Percentiles rank a stretch among this genome's conserved stretches.
These are phyloP conservation scores for Ramalina peruviana DNA, from an alignment of 495 filamentous ascomycete genomes.

Conservation along the genomic window DNA sequence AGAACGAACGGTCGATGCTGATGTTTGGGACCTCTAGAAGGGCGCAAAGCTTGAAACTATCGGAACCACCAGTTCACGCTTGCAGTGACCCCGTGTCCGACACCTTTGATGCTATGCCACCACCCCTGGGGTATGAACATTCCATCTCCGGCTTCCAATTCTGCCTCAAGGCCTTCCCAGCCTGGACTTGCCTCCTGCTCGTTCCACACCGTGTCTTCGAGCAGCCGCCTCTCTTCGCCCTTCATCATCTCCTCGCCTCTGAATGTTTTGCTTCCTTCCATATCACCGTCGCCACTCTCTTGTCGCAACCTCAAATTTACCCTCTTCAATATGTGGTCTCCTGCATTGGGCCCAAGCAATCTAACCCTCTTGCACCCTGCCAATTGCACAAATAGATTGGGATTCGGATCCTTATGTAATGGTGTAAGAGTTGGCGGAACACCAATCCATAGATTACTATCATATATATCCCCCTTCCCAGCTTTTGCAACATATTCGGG, in stretches of 20 bases:
- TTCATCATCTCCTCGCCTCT: conserved; percentile 90
- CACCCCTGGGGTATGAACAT: conserved; percentile 84
- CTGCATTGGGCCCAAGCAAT: conserved; percentile 48
- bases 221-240: conserved; percentile 47
- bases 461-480: conserved; percentile 67
- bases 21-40: neutral
- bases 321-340: conserved; percentile 42
- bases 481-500: conserved; percentile 47
- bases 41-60: conserved; percentile 19
- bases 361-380: conserved; percentile 58
- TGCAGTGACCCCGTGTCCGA: conserved; percentile 46
- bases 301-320: conserved; percentile 32
- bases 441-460: conserved; percentile 78
- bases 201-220: conserved; percentile 63
- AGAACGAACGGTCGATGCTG: neutral
- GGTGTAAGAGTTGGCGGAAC: conserved; percentile 75
- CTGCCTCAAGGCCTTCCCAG: conserved; percentile 38
- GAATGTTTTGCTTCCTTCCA: conserved; percentile 38
- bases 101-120: conserved; percentile 88
- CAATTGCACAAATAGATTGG: conserved; percentile 82
- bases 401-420: conserved; percentile 84
- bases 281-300: conserved; percentile 13
- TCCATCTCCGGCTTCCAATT: conserved; percentile 51
- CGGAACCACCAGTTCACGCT: conserved; percentile 96
- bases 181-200: conserved; percentile 14